These are phyloP conservation scores for Yamadazyma conglobata DNA, from an alignment of 1,139 yeast genomes.

Conservation along the genomic window DNA sequence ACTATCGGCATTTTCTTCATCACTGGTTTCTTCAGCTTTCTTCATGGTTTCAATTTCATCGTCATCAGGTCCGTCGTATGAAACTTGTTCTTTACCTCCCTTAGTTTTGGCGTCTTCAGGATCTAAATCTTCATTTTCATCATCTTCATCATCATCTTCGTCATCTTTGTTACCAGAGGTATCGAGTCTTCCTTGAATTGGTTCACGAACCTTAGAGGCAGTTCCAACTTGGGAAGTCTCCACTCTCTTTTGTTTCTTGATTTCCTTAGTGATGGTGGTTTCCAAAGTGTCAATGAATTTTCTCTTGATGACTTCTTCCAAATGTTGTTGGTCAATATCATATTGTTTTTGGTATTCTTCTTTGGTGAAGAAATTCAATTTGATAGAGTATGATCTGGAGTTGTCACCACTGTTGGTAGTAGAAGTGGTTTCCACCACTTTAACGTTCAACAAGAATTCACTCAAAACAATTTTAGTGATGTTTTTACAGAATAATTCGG, in stretches of 20 bases:
- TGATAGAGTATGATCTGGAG: constrained; percentile 72
- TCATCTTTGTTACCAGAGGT: constrained; percentile 22
- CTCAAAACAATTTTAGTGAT: constrained; percentile 82
- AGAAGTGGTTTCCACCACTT: constrained; percentile 86
- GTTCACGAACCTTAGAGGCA: constrained; percentile 56
- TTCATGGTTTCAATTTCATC: constrained; percentile 87
- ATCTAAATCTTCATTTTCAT: constrained; percentile 53
- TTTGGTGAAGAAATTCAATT: constrained; percentile 70
- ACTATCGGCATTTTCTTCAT: constrained; percentile 48
- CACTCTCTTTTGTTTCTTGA: constrained; percentile 71
- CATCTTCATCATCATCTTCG: constrained; percentile 47
- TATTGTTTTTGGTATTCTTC: constrained; percentile 83
- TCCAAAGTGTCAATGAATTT: constrained; percentile 72
- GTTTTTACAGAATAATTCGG: constrained; percentile 90
- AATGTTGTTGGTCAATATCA: constrained; percentile 76
- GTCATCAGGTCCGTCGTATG: constrained; percentile 93
- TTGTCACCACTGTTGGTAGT: constrained; percentile 46
- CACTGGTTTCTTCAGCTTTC: constrained; percentile 71
- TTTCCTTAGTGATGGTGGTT: constrained; percentile 69
- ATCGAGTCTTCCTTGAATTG: constrained; percentile 32
- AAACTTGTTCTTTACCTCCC: constrained; percentile 78
- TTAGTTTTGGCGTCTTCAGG: constrained; percentile 66
- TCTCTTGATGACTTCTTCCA: constrained; percentile 64
- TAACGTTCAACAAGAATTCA: constrained; percentile 82
- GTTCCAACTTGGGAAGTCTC: constrained; percentile 67